phyloP scores from a whole-genome alignment of 2,329 filamentous ascomycete species.

The Exophiala dermatitidis region DNA sequence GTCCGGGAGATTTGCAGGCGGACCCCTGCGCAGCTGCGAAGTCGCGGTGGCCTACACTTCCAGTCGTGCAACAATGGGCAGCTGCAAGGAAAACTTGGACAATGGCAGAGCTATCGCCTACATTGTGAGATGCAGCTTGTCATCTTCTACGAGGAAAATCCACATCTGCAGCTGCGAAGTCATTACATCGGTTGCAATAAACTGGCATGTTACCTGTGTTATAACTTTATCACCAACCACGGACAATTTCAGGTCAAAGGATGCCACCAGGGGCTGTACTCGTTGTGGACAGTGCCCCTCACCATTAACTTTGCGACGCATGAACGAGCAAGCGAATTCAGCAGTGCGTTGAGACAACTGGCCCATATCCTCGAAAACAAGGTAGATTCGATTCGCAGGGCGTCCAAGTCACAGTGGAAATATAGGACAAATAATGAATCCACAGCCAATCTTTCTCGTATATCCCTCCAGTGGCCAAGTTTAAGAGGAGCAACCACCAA shows the following conservation, averaged over 20 bases:
- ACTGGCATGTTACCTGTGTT: slow-evolving; percentile 3
- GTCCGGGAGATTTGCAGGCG: no score
- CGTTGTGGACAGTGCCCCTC: slow-evolving; percentile 2
- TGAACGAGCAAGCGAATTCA: slow-evolving; percentile 1
- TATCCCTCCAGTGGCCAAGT: background rate
- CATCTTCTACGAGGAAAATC: slow-evolving; percentile 6
- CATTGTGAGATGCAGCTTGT: slow-evolving; percentile 4
- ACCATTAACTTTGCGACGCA: background rate
- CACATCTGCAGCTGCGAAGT: background rate
- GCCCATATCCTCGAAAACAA: background rate
- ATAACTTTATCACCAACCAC: background rate
- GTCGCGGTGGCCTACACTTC: background rate
- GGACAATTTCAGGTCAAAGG: background rate
- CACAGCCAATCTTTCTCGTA: background rate
- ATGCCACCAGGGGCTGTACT: slow-evolving; percentile 2
- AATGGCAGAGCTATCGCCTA: background rate
- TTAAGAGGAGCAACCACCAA: no score
- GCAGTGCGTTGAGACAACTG: background rate
- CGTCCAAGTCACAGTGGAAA: background rate
- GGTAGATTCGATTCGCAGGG: background rate
- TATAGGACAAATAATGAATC: slow-evolving; percentile 1
- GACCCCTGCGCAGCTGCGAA: no score
- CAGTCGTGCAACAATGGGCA: background rate
- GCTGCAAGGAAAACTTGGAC: background rate
- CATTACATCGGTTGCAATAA: slow-evolving; percentile 6